These are phyloP conservation scores for Hysterangium stoloniferum DNA, from an alignment of 768 basidiomycete species.

Conservation along the genomic window DNA sequence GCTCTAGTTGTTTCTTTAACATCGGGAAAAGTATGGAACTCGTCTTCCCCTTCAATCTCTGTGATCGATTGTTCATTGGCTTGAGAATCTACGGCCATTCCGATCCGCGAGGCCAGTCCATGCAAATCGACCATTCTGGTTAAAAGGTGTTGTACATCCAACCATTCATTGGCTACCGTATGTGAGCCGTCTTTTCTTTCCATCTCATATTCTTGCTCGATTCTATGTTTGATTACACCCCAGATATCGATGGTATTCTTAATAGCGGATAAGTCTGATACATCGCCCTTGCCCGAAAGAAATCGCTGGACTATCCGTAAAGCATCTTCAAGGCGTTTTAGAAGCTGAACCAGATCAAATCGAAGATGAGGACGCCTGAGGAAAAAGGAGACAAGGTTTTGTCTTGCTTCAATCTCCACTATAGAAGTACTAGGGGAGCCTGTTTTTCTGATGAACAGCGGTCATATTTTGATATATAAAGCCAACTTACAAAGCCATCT, in stretches of 20 bases:
- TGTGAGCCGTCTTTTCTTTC: conserved; percentile 29
- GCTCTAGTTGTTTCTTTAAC: not conserved
- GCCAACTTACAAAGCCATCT: conserved; percentile 66
- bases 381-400: conserved; percentile 72
- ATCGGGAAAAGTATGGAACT: conserved; percentile 6
- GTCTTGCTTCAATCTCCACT: conserved; percentile 61
- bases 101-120: conserved; percentile 50
- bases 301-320: conserved; percentile 74
- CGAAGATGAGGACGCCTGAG: conserved; percentile 51
- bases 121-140: conserved; percentile 43
- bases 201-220: conserved; percentile 47
- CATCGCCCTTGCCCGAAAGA: conserved; percentile 56
- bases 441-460: conserved; percentile 23
- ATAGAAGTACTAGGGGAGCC: conserved; percentile 80
- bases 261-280: conserved; percentile 58
- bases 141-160: conserved; percentile 44
- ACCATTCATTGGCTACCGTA: conserved; percentile 40
- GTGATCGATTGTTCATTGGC: conserved; percentile 18
- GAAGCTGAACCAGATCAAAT: conserved; percentile 47
- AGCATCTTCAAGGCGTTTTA: conserved; percentile 60
- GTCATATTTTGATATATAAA: conserved; percentile 10
- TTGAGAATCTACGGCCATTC: conserved; percentile 34
- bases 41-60: conserved; percentile 18
- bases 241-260: conserved; percentile 55
- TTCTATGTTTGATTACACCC: conserved; percentile 40